A percentile compares a stretch with the other conserved stretches of the same genome.
Conservation (phyloP, 2,329 filamentous ascomycete species). For the Endothia cerciana region DNA sequence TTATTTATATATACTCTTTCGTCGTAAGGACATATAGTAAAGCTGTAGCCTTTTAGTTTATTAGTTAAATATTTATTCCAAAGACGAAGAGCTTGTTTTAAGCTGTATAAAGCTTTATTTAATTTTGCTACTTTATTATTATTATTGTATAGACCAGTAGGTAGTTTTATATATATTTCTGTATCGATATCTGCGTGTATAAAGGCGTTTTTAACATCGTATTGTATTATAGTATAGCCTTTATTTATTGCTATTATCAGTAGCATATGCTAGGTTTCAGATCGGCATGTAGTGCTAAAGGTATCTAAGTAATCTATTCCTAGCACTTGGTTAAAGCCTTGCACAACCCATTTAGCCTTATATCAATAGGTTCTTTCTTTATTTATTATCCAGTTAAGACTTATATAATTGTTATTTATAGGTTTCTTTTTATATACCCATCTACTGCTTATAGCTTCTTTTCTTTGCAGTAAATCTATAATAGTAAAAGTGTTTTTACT, state of each 20-base stretch:
- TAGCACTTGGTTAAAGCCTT: conserved; percentile 18
- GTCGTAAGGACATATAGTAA: too few species aligned
- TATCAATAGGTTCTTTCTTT: conserved; percentile 22
- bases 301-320: conserved; percentile 23
- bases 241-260: conserved; percentile 21
- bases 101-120: conserved; percentile 7
- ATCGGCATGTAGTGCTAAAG: conserved; percentile 21
- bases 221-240: conserved; percentile 18
- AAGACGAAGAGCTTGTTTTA: background rate
- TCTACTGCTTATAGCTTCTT: background rate
- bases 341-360: conserved; percentile 9
- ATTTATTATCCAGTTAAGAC: conserved; percentile 10
- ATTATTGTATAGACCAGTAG: conserved; percentile 16
- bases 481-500: too few species aligned
- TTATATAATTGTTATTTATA: conserved; percentile 10
- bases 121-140: conserved; percentile 9
- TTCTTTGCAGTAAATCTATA: background rate
- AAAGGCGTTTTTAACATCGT: conserved; percentile 26
- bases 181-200: conserved; percentile 24
- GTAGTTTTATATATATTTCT: conserved; percentile 25
- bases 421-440: background rate
- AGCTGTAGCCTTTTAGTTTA: background rate
- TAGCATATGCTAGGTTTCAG: conserved; percentile 19
- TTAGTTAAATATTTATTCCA: conserved; percentile 11
- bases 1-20: too few species aligned